Percentiles rank a stretch among this genome's conserved stretches.
phyloP scores from a whole-genome alignment of 805 yeast genomes.

The Wickerhamiella bombiphila region DNA sequence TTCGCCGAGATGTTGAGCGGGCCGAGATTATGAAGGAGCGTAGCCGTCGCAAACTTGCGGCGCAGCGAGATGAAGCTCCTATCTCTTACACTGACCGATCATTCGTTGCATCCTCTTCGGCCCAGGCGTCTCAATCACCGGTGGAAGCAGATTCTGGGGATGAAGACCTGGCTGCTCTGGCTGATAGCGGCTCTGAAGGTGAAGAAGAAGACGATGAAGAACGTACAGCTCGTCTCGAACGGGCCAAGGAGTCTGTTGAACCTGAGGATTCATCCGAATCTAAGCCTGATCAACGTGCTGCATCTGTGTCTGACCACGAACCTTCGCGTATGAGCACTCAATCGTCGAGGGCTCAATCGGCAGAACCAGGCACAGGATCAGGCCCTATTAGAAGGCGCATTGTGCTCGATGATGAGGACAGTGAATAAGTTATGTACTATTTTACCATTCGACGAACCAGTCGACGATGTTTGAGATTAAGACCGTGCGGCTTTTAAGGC shows the following conservation, averaged over 20 bases:
- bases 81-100: constrained; percentile 10
- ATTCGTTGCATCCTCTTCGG: neutral
- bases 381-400: constrained; percentile 7
- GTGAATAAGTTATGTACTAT: constrained; percentile 6
- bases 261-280: constrained; percentile 10
- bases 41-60: constrained; percentile 30
- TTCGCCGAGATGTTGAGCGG: constrained; percentile 30
- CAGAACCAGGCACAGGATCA: neutral
- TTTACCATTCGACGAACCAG: constrained; percentile 1
- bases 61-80: constrained; percentile 21
- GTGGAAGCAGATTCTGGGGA: constrained; percentile 26
- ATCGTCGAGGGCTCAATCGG: too few species aligned
- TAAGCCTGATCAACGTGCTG: constrained; percentile 4
- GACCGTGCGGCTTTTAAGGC: constrained; percentile 1
- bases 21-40: constrained; percentile 26
- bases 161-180: constrained; percentile 23
- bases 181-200: constrained; percentile 1
- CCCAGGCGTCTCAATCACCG: neutral
- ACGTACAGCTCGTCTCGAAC: constrained; percentile 9
- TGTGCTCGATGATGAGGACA: constrained; percentile 16
- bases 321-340: neutral
- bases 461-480: neutral
- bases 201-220: constrained; percentile 16
- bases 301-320: neutral
- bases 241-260: constrained; percentile 3